These are phyloP conservation scores for Amaranthus hypochondriacus DNA, from an alignment of 148 eudicot species.

Conservation along the genomic window DNA sequence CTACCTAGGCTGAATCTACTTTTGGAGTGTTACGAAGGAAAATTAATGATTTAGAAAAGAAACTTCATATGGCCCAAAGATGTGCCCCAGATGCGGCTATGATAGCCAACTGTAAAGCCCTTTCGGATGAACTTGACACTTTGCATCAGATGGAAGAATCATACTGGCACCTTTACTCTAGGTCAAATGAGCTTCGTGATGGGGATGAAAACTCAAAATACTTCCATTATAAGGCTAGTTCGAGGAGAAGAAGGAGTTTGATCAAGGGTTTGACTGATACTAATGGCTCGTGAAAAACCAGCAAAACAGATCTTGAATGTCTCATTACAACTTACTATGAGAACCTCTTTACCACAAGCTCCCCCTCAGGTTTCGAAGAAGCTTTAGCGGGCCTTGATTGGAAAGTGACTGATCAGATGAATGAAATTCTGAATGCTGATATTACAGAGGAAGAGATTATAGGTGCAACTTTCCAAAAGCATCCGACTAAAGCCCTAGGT, in stretches of 20 bases:
- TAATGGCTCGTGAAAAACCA: neutral
- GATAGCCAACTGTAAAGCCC: neutral
- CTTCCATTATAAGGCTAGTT: neutral
- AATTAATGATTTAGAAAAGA: neutral
- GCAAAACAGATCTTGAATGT: neutral
- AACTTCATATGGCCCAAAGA: neutral
- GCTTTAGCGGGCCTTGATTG: too few relatives aligned
- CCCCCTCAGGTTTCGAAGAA: too few relatives aligned
- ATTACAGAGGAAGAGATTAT: too few relatives aligned
- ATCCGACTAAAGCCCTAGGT: too few relatives aligned
- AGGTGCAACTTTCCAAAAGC: too few relatives aligned
- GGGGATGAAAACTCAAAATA: neutral
- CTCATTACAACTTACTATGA: neutral
- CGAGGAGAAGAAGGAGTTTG: neutral
- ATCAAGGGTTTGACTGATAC: neutral
- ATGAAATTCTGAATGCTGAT: too few relatives aligned
- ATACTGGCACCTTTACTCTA: neutral
- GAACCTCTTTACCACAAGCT: too few relatives aligned
- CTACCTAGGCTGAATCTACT: neutral
- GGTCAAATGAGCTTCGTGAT: neutral
- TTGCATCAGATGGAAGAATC: neutral
- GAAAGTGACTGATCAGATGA: too few relatives aligned
- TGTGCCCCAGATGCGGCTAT: neutral
- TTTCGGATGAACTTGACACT: neutral
- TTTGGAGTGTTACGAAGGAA: neutral